These are phyloP conservation scores for Penicillium occitanis DNA, from an alignment of 2,329 filamentous ascomycete genomes.

Conservation along the genomic window DNA sequence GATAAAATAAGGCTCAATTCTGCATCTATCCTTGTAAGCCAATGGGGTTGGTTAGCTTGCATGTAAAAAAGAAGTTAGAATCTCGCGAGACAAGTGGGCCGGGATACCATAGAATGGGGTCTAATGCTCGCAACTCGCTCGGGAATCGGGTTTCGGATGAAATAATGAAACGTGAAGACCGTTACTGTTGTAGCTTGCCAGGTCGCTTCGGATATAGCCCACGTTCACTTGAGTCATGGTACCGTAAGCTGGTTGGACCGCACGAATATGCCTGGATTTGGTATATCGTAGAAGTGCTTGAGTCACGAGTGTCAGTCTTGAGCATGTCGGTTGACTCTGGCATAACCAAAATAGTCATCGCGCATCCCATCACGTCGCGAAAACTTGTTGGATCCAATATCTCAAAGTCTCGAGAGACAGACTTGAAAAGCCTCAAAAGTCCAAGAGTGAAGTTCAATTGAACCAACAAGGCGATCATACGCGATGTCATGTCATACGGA, in stretches of 20 bases:
- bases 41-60: background rate
- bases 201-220: background rate
- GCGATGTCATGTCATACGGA: background rate
- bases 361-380: background rate
- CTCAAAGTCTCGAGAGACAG: background rate
- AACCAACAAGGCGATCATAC: background rate
- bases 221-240: background rate
- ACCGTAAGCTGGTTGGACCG: background rate
- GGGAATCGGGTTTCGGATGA: constrained; percentile 6
- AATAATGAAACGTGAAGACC: background rate
- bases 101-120: background rate
- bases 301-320: background rate
- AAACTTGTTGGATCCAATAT: background rate
- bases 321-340: background rate
- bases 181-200: background rate
- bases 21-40: background rate
- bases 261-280: background rate
- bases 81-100: constrained; percentile 7
- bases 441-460: background rate
- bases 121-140: constrained; percentile 2
- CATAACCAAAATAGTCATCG: background rate
- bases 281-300: background rate
- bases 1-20: background rate
- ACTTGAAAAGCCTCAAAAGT: background rate
- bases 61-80: constrained; percentile 1